Conservation (phyloP, 495 filamentous ascomycete species). For the Lasiosphaeria hispida region DNA sequence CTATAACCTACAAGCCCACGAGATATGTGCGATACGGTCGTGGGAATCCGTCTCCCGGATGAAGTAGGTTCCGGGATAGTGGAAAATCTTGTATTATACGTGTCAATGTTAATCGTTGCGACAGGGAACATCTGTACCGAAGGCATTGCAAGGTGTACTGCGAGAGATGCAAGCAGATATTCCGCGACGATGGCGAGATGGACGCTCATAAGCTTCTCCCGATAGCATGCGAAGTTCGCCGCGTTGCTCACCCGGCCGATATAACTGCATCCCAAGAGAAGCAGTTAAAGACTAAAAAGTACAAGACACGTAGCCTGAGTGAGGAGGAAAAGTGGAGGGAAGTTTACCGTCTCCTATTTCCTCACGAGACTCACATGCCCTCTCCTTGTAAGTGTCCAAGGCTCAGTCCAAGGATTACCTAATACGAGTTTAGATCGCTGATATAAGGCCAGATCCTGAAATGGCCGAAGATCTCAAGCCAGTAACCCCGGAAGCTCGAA, state of each 20-base stretch:
- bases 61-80: conserved; percentile 17
- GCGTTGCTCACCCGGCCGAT: conserved; percentile 17
- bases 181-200: conserved; percentile 19
- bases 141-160: conserved; percentile 30
- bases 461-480: conserved; percentile 23
- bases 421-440: conserved; percentile 16
- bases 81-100: neutral
- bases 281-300: conserved; percentile 28
- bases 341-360: conserved; percentile 31
- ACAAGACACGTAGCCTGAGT: conserved; percentile 18
- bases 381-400: conserved; percentile 30
- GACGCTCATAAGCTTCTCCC: conserved; percentile 24
- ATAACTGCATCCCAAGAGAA: conserved; percentile 26
- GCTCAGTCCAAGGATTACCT: neutral
- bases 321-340: conserved; percentile 34
- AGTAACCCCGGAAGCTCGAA: conserved; percentile 16
- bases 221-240: conserved; percentile 19
- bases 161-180: conserved; percentile 28
- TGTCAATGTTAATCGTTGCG: conserved; percentile 8
- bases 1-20: conserved; percentile 27
- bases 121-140: conserved; percentile 32
- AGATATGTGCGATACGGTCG: conserved; percentile 24
- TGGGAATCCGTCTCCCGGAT: conserved; percentile 30
- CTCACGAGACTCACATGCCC: conserved; percentile 23
- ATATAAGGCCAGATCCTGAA: conserved; percentile 28